phyloP scores from a whole-genome alignment of 2,329 filamentous ascomycete genomes.

The Kalmusia sp. region DNA sequence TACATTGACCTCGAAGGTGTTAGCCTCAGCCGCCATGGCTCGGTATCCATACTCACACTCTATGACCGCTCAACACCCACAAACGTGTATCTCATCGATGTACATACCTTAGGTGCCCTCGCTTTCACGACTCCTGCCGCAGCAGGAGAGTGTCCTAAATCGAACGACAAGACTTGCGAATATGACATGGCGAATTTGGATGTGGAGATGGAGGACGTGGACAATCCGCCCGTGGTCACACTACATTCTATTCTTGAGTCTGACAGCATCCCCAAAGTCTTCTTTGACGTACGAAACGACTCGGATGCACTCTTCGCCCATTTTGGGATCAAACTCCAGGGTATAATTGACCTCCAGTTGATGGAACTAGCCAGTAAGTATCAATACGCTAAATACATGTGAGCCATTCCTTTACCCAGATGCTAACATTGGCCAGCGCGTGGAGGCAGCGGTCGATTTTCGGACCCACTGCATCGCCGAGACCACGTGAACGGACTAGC shows the following conservation, averaged over 20 bases:
- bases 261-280: slow-evolving; percentile 29
- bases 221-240: slow-evolving; percentile 13
- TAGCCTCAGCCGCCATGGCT: slow-evolving; percentile 29
- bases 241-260: slow-evolving; percentile 40
- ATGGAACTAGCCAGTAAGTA: slow-evolving; percentile 24
- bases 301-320: slow-evolving; percentile 32
- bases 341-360: slow-evolving; percentile 28
- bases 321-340: slow-evolving; percentile 21
- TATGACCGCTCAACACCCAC: slow-evolving; percentile 15
- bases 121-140: slow-evolving; percentile 33
- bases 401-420: too few species aligned
- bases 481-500: too few species aligned
- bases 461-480: slow-evolving; percentile 27
- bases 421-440: not conserved
- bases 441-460: too few species aligned
- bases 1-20: slow-evolving; percentile 35
- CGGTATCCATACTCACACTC: slow-evolving; percentile 32
- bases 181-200: not conserved
- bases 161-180: not conserved
- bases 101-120: slow-evolving; percentile 28
- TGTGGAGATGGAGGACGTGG: not conserved
- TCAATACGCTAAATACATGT: not conserved
- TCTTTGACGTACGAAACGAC: slow-evolving; percentile 39
- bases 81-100: slow-evolving; percentile 37
- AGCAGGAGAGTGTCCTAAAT: not conserved